Conservation (phyloP, 164 flowering plant species). For the Kalanchoe fedtschenkoi region DNA sequence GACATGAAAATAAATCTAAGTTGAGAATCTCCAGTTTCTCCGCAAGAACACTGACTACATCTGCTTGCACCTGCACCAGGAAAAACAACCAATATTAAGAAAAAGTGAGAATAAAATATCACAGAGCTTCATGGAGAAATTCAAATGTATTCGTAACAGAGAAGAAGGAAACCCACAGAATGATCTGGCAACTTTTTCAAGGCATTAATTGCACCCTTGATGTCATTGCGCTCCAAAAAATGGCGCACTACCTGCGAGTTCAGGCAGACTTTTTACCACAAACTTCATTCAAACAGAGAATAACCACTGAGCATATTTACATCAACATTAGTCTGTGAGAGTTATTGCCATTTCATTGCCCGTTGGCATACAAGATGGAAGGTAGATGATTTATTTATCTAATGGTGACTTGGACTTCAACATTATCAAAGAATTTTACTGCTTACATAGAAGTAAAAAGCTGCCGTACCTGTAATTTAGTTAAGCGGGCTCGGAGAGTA, state of each 20-base stretch:
- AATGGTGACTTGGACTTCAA: not conserved
- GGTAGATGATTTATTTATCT: no score
- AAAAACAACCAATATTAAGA: not conserved
- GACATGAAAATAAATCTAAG: slow-evolving; percentile 62
- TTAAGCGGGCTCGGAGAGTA: slow-evolving; percentile 64
- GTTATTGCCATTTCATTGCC: no score
- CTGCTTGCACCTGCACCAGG: slow-evolving; percentile 75
- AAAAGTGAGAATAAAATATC: slow-evolving; percentile 1
- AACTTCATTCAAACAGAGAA: not conserved
- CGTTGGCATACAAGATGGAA: no score
- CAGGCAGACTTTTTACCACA: not conserved
- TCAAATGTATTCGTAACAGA: slow-evolving; percentile 15
- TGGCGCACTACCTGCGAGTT: slow-evolving; percentile 71
- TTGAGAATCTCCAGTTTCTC: slow-evolving; percentile 66
- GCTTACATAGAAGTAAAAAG: not conserved
- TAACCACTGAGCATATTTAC: not conserved
- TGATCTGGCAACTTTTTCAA: slow-evolving; percentile 78
- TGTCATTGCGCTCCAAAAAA: slow-evolving; percentile 72
- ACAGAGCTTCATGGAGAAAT: slow-evolving; percentile 1
- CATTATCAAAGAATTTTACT: not conserved
- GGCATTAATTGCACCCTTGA: slow-evolving; percentile 67
- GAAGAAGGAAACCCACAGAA: slow-evolving; percentile 62
- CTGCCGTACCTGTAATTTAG: slow-evolving; percentile 73
- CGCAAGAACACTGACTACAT: slow-evolving; percentile 60
- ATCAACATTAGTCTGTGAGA: no score